phyloP scores from a whole-genome alignment of 805 yeast species.

The Saitoella complicata region DNA sequence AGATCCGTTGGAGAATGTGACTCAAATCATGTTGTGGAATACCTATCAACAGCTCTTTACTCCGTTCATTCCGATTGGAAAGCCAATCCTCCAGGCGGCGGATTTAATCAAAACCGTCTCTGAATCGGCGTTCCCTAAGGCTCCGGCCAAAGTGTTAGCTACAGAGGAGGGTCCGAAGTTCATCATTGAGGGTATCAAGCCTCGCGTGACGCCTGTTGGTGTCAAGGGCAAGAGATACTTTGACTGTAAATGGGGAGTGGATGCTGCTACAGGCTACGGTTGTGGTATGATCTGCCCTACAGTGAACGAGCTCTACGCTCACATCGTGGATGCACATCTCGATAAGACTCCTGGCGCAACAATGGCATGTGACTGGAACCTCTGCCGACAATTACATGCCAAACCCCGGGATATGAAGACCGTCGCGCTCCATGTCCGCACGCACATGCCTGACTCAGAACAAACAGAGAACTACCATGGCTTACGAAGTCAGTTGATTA shows the following conservation, averaged over 20 bases:
- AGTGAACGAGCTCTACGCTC: constrained; percentile 9
- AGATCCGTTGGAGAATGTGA: constrained; percentile 61
- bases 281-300: constrained; percentile 1
- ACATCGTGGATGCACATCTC: constrained; percentile 11
- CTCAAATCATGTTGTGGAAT: constrained; percentile 92
- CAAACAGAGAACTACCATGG: background rate
- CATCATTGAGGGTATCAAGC: constrained; percentile 87
- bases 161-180: constrained; percentile 54
- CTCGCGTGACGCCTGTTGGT: constrained; percentile 35
- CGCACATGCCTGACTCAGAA: background rate
- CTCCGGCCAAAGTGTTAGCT: constrained; percentile 83
- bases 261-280: constrained; percentile 3
- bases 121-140: constrained; percentile 58
- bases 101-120: constrained; percentile 92
- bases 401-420: background rate
- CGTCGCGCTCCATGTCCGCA: background rate
- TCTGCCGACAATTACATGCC: background rate
- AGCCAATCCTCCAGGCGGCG: constrained; percentile 74
- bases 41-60: constrained; percentile 81
- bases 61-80: constrained; percentile 34
- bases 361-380: background rate
- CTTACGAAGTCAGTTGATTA: background rate
- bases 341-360: background rate
- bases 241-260: constrained; percentile 12
- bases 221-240: constrained; percentile 14